Conservation (phyloP, 345 rosid genomes). For the Noccaea bulbosa region DNA sequence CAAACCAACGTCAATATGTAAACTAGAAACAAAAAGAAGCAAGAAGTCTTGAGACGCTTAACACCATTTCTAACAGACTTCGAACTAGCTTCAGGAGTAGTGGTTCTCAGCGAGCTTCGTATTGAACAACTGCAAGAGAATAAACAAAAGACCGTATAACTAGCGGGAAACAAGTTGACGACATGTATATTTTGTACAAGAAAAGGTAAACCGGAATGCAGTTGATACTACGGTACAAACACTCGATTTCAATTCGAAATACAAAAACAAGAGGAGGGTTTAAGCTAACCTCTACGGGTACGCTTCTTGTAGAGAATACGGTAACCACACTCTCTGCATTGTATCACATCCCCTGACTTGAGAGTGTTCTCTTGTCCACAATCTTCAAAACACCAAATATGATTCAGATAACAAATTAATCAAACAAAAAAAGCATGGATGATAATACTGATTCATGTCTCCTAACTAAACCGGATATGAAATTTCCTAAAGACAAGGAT, state of each 20-base stretch:
- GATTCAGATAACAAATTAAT: background rate
- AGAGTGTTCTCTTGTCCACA: constrained; percentile 78
- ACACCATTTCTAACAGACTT: background rate
- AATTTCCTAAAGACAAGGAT: background rate
- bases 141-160: constrained; percentile 1
- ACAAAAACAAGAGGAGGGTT: too few species aligned
- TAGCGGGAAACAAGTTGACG: background rate
- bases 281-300: constrained; percentile 74
- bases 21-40: constrained; percentile 7
- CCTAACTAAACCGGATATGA: background rate
- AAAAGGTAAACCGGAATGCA: background rate
- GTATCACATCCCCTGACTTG: constrained; percentile 79
- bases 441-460: too few species aligned
- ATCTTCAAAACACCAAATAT: constrained; percentile 36
- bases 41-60: background rate
- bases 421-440: too few species aligned
- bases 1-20: background rate
- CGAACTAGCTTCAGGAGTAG: background rate
- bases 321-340: constrained; percentile 90
- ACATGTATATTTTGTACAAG: background rate
- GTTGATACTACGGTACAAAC: too few species aligned
- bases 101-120: constrained; percentile 62
- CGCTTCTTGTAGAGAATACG: constrained; percentile 93
- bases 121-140: constrained; percentile 65
- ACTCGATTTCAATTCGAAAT: too few species aligned